These are phyloP conservation scores for Cordyceps fumosorosea DNA, from an alignment of 2,329 filamentous ascomycete genomes.

Conservation along the genomic window DNA sequence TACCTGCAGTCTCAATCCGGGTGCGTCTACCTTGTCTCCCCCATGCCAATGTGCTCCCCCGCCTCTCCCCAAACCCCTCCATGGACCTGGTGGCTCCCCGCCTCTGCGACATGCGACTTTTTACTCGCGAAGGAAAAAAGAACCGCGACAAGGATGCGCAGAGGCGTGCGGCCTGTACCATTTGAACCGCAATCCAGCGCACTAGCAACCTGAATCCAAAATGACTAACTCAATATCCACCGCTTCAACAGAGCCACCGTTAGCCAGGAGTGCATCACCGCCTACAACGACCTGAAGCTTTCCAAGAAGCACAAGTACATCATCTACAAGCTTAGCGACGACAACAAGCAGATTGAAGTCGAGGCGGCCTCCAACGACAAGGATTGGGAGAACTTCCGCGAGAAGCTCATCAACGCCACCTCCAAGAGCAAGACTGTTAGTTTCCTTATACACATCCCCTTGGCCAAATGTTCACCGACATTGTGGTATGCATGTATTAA, in stretches of 20 bases:
- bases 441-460: constrained; percentile 8
- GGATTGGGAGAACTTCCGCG: constrained; percentile 68
- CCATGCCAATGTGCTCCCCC: constrained; percentile 5
- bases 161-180: not conserved
- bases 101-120: constrained; percentile 5
- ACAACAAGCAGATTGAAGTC: constrained; percentile 75
- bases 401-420: constrained; percentile 68
- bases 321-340: constrained; percentile 80
- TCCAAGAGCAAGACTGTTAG: constrained; percentile 63
- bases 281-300: constrained; percentile 79
- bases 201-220: not conserved
- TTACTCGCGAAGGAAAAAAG: not conserved
- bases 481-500: not conserved
- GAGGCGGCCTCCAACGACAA: constrained; percentile 62
- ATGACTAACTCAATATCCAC: not conserved
- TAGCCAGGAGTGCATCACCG: constrained; percentile 60
- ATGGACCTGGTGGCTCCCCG: constrained; percentile 4
- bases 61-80: constrained; percentile 10
- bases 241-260: constrained; percentile 56
- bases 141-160: not conserved
- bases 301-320: constrained; percentile 78
- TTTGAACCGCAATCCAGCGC: not conserved
- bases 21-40: constrained; percentile 39
- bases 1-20: constrained; percentile 57
- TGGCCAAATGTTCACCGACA: not conserved